These are phyloP conservation scores for Pythium phragmiticola DNA, from an alignment of 352 stramenopile genomes.

Conservation along the genomic window DNA sequence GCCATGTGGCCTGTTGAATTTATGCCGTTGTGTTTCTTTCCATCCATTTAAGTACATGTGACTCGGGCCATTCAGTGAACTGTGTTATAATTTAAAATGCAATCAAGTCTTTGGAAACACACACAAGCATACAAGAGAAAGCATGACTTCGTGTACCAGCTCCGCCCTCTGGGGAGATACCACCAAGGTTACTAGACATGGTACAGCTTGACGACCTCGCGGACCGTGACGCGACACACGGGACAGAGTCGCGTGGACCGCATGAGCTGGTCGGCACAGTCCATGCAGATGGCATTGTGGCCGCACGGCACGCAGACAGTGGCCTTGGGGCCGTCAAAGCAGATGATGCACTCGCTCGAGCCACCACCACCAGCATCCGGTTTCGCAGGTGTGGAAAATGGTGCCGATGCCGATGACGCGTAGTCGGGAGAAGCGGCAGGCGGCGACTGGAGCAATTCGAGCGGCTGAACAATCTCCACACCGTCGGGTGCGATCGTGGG, in stretches of 20 bases:
- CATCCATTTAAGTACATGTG: too few species aligned
- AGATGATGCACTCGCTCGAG: constrained; percentile 74
- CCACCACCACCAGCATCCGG: not conserved
- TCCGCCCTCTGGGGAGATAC: not conserved
- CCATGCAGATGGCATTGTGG: constrained; percentile 87
- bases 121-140: constrained; percentile 10
- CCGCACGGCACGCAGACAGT: constrained; percentile 83
- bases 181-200: constrained; percentile 38
- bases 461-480: constrained; percentile 77
- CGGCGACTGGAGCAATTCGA: constrained; percentile 13
- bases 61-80: too few species aligned
- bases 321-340: constrained; percentile 73
- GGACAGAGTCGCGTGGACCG: constrained; percentile 63
- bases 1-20: not conserved
- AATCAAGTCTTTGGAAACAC: not conserved
- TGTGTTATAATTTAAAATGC: constrained; percentile 12
- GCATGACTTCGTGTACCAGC: not conserved
- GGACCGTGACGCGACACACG: constrained; percentile 71
- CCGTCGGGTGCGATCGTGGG: constrained; percentile 59
- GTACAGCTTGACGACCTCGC: constrained; percentile 77
- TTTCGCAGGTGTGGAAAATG: not conserved
- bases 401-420: too few species aligned
- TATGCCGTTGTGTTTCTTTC: not conserved
- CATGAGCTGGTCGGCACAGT: constrained; percentile 68
- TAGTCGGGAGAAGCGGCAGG: not conserved